Evolutionary conservation across 257 asterid genomes (phyloP), one percentile per base, ranked within the genome.

Genomic region (Rauvolfia tetraphylla): DNA sequence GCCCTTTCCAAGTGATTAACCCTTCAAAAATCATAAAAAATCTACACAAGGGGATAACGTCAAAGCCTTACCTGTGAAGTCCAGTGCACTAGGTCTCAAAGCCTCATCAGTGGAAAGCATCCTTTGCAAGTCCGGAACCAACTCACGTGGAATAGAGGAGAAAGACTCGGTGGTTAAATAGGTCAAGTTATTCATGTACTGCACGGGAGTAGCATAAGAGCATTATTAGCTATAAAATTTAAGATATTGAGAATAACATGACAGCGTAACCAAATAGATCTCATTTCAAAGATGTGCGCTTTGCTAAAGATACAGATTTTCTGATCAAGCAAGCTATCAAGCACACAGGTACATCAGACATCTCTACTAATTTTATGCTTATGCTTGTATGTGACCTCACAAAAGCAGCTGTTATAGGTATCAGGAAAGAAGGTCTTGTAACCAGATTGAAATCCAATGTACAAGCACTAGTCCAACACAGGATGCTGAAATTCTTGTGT

Each of bases 161-260:
- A 93, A 93, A 29, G 94, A 87, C 82, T 82, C 99, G 76, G 88
- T 86, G 81, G 97, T 86, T 68, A 95, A 88, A 91, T 93, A 95
- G 81, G 86, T 91, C 92, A 95, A 86, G 76, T 86, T 90, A 86
- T 95, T 95, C 90, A 82, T 91, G 80, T 91, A 93, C 99, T 95
- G 98, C 97, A 90, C 73, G 73, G 54, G 66, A 83, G 82, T 72
- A 44, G 41, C 78, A 75, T 61, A 83, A 72, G 69, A 66, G 62
- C 82, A 54, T 75, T 76, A 84, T 67, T 79, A 81, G 79, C 78
- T 71, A 76, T 73, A 62, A 57, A 69, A 29, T 68, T 73, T 73
- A 38, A 76, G 27, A 8, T 44, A 31, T 17, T 13, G 57, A 51
- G 65, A 54, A 2, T 74, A 29, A 46, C 29, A 56, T 68, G 33